Conservation (phyloP, 2,329 filamentous ascomycete species). For the Penicillium sp. region DNA sequence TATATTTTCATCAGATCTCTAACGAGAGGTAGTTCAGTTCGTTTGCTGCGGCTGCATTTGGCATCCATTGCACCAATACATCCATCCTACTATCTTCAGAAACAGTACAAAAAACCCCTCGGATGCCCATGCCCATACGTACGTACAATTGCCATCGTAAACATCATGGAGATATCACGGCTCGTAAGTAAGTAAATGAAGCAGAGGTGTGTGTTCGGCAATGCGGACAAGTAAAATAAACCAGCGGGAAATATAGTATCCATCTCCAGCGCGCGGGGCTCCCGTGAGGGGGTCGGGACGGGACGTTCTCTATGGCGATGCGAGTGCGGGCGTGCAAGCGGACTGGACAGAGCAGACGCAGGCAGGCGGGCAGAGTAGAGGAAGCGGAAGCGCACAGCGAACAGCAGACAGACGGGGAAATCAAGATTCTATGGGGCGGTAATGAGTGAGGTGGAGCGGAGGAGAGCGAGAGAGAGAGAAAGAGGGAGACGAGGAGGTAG, state of each 20-base stretch:
- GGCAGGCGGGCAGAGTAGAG: not conserved
- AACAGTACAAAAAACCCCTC: not conserved
- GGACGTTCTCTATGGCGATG: not conserved
- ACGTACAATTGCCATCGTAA: constrained; percentile 15
- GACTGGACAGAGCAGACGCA: not conserved
- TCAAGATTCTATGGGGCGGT: constrained; percentile 9
- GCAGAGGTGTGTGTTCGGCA: not conserved
- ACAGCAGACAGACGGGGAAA: not conserved
- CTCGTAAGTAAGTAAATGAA: constrained; percentile 6
- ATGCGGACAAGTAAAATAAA: constrained; percentile 1
- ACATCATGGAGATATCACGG: constrained; percentile 11
- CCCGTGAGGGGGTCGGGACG: not conserved
- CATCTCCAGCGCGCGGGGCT: not conserved
- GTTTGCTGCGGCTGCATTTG: not conserved
- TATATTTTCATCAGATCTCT: constrained; percentile 17
- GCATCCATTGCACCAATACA: not conserved
- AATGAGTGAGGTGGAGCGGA: constrained; percentile 2
- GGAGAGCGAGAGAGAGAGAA: constrained; percentile 6
- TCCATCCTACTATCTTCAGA: constrained; percentile 16
- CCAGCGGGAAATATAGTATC: constrained; percentile 11
- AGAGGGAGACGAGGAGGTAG: constrained; percentile 13
- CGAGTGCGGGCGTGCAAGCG: not conserved
- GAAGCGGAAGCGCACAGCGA: not conserved
- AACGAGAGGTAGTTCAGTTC: constrained; percentile 3
- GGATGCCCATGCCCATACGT: not conserved